Percentiles rank a stretch among this genome's conserved stretches.
These are phyloP conservation scores for Penicillium atrosanguineum DNA, from an alignment of 495 filamentous ascomycete genomes.

Conservation along the genomic window DNA sequence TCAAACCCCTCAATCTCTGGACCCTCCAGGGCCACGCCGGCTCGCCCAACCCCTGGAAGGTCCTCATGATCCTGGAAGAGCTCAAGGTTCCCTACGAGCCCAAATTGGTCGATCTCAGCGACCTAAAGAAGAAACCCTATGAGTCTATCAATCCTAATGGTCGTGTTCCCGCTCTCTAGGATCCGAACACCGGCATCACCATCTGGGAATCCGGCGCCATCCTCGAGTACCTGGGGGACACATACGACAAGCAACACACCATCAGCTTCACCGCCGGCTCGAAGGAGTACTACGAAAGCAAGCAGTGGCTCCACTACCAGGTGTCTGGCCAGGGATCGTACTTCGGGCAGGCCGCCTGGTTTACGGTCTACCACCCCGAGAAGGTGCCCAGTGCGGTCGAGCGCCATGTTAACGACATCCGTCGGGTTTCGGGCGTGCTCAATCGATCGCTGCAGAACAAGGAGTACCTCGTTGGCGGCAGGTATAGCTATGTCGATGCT, in stretches of 20 bases:
- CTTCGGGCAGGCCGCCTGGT: slow-evolving; percentile 52
- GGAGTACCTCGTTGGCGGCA: slow-evolving; percentile 54
- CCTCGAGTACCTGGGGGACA: slow-evolving; percentile 59
- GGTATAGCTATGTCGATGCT: slow-evolving; percentile 47
- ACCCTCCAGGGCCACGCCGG: slow-evolving; percentile 16
- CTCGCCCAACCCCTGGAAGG: slow-evolving; percentile 56
- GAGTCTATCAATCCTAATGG: slow-evolving; percentile 63
- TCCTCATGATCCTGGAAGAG: slow-evolving; percentile 56
- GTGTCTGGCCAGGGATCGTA: slow-evolving; percentile 57
- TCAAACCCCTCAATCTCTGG: not conserved
- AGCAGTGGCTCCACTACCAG: slow-evolving; percentile 44
- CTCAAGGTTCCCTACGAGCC: slow-evolving; percentile 52
- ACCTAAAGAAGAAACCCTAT: slow-evolving; percentile 54
- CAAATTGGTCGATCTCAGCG: slow-evolving; percentile 35
- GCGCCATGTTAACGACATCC: slow-evolving; percentile 54
- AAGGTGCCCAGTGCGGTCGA: slow-evolving; percentile 51
- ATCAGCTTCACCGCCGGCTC: slow-evolving; percentile 46
- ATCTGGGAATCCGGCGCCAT: slow-evolving; percentile 70
- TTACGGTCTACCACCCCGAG: slow-evolving; percentile 48
- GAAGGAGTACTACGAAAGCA: slow-evolving; percentile 40
- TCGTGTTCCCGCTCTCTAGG: slow-evolving; percentile 52
- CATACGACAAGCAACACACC: slow-evolving; percentile 55
- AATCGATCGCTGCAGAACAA: slow-evolving; percentile 43
- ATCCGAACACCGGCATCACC: slow-evolving; percentile 57
- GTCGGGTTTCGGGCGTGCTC: slow-evolving; percentile 55